These are phyloP conservation scores for Aspergillus thermomutatus DNA, from an alignment of 2,329 filamentous ascomycete species.

Conservation along the genomic window DNA sequence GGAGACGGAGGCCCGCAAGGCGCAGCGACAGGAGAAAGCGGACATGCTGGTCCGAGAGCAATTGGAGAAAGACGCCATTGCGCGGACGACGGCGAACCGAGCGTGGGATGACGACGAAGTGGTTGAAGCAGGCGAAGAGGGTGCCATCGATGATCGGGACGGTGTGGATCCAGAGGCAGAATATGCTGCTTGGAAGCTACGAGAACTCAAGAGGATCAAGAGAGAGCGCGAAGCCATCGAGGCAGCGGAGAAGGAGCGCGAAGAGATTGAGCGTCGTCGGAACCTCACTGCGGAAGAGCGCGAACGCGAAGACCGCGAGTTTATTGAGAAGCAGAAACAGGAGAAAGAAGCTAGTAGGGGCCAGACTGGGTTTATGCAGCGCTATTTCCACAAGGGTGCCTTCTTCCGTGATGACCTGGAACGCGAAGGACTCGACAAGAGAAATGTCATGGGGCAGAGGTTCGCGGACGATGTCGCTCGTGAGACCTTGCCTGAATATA, in stretches of 20 bases:
- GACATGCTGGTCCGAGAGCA: slow-evolving; percentile 85
- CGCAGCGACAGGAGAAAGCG: slow-evolving; percentile 65
- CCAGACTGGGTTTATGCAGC: slow-evolving; percentile 87
- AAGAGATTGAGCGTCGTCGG: slow-evolving; percentile 81
- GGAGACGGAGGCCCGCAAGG: slow-evolving; percentile 38
- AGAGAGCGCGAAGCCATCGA: slow-evolving; percentile 83
- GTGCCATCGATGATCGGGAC: slow-evolving; percentile 85
- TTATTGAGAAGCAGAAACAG: slow-evolving; percentile 72
- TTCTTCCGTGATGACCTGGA: slow-evolving; percentile 85
- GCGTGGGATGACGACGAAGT: slow-evolving; percentile 75
- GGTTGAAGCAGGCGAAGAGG: slow-evolving; percentile 62
- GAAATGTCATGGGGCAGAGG: slow-evolving; percentile 80
- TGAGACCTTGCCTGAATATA: slow-evolving; percentile 80
- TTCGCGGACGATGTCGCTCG: slow-evolving; percentile 86
- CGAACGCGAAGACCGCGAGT: slow-evolving; percentile 76
- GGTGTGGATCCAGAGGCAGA: slow-evolving; percentile 83
- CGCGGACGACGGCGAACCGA: slow-evolving; percentile 71
- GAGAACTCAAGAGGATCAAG: slow-evolving; percentile 85
- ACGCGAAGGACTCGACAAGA: slow-evolving; percentile 69
- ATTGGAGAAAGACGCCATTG: slow-evolving; percentile 74
- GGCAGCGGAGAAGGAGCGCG: slow-evolving; percentile 75
- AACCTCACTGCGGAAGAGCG: slow-evolving; percentile 86
- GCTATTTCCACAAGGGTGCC: slow-evolving; percentile 94
- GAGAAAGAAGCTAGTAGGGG: slow-evolving; percentile 71
- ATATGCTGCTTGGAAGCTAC: slow-evolving; percentile 86